These are phyloP conservation scores for Xylaria sp. DNA, from an alignment of 2,329 filamentous ascomycete species.

Conservation along the genomic window DNA sequence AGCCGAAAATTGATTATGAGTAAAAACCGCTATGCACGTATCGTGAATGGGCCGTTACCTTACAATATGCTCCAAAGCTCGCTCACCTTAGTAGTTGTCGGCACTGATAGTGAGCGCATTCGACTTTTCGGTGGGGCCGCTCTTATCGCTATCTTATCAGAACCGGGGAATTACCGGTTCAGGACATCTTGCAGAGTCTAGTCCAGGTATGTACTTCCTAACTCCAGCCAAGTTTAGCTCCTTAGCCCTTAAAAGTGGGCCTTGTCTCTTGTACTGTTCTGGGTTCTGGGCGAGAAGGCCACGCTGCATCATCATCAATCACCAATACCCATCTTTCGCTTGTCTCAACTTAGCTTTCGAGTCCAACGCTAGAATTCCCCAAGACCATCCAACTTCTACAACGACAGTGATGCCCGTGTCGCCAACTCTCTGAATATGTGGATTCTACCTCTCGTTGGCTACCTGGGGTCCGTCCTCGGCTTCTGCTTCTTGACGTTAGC, in stretches of 20 bases:
- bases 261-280: neutral
- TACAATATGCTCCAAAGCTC: too few species aligned
- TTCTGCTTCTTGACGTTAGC: conserved; percentile 94
- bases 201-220: neutral
- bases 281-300: conserved; percentile 3
- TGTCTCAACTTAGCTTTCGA: neutral
- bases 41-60: neutral
- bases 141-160: conserved; percentile 29
- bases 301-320: conserved; percentile 23
- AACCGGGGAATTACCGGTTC: conserved; percentile 29
- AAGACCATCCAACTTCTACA: neutral
- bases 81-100: too few species aligned
- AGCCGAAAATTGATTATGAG: neutral
- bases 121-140: conserved; percentile 39
- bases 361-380: neutral
- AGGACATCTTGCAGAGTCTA: neutral
- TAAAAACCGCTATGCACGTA: neutral
- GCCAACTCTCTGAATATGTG: conserved; percentile 71
- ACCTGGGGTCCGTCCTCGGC: conserved; percentile 82
- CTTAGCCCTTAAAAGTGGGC: neutral
- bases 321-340: too few species aligned
- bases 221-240: neutral
- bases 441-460: conserved; percentile 92
- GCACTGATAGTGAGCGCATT: neutral
- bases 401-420: conserved; percentile 16